Conservation (phyloP, 2,329 filamentous ascomycete species). For the Aspergillus sp. region DNA sequence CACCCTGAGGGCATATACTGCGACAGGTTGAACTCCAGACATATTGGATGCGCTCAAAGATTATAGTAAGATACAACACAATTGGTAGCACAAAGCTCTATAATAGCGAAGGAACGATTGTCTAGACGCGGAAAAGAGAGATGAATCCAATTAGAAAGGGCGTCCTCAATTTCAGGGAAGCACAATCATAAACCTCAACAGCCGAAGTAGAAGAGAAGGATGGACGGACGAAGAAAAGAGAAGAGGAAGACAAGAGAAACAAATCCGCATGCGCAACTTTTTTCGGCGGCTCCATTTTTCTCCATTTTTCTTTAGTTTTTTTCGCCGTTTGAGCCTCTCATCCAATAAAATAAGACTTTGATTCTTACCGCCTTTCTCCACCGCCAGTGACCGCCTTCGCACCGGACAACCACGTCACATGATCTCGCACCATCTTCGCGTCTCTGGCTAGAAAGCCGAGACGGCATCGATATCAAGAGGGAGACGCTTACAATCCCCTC, state of each 20-base stretch:
- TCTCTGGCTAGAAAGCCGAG: neutral
- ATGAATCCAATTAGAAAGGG: neutral
- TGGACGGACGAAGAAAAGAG: constrained; percentile 5
- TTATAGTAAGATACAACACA: constrained; percentile 19
- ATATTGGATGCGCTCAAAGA: constrained; percentile 33
- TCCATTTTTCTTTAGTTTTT: constrained; percentile 18
- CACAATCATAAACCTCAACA: constrained; percentile 2
- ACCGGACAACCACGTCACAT: constrained; percentile 11
- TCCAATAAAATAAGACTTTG: constrained; percentile 5
- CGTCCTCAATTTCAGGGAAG: neutral
- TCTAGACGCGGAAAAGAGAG: constrained; percentile 3
- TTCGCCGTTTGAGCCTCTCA: constrained; percentile 13
- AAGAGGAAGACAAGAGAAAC: constrained; percentile 10
- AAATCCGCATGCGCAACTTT: constrained; percentile 3
- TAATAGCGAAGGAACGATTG: constrained; percentile 2
- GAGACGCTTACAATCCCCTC: neutral
- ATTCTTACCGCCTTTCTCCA: neutral
- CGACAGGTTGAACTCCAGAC: constrained; percentile 61
- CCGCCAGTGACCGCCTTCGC: constrained; percentile 6
- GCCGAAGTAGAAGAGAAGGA: neutral
- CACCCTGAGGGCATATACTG: constrained; percentile 89
- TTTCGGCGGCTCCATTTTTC: constrained; percentile 9
- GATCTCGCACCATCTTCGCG: constrained; percentile 9
- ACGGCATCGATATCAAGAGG: neutral
- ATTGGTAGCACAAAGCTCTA: constrained; percentile 18